Percentiles rank a stretch among this genome's conserved stretches.
Conservation (phyloP, 805 yeast genomes). For the Lipomyces starkeyi region DNA sequence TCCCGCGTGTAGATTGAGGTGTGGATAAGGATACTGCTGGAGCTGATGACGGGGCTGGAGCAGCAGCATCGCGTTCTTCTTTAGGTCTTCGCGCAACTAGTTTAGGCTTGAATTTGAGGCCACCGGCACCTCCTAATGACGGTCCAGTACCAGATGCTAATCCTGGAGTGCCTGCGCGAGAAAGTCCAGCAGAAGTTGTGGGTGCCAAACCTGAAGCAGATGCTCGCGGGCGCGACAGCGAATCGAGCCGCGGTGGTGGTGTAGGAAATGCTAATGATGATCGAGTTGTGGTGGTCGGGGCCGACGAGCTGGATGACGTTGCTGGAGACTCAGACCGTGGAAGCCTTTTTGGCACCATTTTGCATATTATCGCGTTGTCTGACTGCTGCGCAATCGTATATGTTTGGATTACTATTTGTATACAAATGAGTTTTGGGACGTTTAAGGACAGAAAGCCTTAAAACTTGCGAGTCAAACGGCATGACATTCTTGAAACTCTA, state of each 20-base stretch:
- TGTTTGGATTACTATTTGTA: neutral
- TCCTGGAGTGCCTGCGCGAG: neutral
- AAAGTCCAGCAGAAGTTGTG: neutral
- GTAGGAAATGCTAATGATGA: neutral
- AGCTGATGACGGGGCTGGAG: slow-evolving; percentile 19
- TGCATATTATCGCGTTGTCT: neutral
- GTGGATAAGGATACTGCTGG: slow-evolving; percentile 12
- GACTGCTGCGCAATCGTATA: neutral
- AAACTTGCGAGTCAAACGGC: too few species aligned
- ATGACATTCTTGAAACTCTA: neutral
- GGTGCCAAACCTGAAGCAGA: neutral
- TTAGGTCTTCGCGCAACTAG: slow-evolving; percentile 77
- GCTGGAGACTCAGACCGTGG: neutral
- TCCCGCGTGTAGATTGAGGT: slow-evolving; percentile 14
- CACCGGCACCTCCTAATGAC: slow-evolving; percentile 21
- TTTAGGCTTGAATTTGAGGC: slow-evolving; percentile 75
- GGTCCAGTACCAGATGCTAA: neutral
- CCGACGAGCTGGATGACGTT: neutral
- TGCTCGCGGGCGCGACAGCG: neutral
- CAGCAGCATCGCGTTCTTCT: slow-evolving; percentile 48
- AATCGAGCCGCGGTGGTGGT: neutral
- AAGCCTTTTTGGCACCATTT: neutral
- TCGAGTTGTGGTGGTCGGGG: neutral
- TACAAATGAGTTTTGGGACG: too few species aligned
- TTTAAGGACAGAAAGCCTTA: too few species aligned